These are phyloP conservation scores for Termitomyces sp. DNA, from an alignment of 768 basidiomycete species.

Conservation along the genomic window DNA sequence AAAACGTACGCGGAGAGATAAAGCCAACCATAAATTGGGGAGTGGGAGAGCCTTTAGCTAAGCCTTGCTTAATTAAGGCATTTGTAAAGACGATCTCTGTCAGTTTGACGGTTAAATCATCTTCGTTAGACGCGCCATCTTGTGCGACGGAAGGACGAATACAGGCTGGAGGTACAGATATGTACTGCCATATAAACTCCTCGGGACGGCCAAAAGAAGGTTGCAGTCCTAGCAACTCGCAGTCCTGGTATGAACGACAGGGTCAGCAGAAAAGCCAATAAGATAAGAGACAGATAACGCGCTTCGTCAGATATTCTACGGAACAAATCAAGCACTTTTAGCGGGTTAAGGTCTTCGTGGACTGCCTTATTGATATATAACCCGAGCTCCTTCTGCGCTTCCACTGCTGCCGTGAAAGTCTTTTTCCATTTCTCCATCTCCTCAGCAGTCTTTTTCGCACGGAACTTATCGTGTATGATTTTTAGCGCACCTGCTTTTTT, in stretches of 20 bases:
- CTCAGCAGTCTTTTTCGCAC: conserved; percentile 87
- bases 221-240: conserved; percentile 87
- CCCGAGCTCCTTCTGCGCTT: conserved; percentile 82
- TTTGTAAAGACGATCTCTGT: conserved; percentile 96
- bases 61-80: conserved; percentile 84
- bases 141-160: conserved; percentile 97
- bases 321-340: conserved; percentile 92
- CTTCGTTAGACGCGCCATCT: conserved; percentile 97
- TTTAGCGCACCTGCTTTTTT: conserved; percentile 94
- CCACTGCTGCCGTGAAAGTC: conserved; percentile 76
- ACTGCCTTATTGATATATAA: conserved; percentile 83
- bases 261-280: background rate
- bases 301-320: conserved; percentile 90
- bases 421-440: conserved; percentile 86
- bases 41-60: conserved; percentile 83
- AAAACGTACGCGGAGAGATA: background rate
- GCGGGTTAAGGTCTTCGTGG: conserved; percentile 89
- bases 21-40: conserved; percentile 79
- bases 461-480: conserved; percentile 97
- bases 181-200: conserved; percentile 98
- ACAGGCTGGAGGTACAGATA: conserved; percentile 96
- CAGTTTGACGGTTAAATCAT: conserved; percentile 95
- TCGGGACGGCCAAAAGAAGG: conserved; percentile 90
- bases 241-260: conserved; percentile 55
- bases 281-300: conserved; percentile 3